phyloP scores from a whole-genome alignment of 2,329 filamentous ascomycete species.

The Penicillium glabrum region DNA sequence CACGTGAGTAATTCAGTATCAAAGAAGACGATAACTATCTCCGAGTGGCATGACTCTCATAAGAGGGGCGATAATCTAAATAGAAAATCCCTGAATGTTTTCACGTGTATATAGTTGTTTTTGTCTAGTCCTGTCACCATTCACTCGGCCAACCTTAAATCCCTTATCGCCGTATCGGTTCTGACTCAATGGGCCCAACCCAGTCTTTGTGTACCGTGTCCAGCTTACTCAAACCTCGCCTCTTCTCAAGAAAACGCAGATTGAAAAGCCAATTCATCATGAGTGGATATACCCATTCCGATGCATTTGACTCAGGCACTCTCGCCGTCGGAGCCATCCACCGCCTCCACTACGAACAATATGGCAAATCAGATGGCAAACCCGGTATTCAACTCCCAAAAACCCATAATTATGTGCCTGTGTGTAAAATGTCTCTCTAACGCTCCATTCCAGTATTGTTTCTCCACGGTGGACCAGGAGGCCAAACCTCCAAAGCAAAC shows the following conservation, averaged over 20 bases:
- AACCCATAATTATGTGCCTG: neutral
- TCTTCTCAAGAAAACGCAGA: neutral
- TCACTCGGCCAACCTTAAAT: neutral
- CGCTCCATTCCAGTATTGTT: constrained; percentile 33
- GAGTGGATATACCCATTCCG: constrained; percentile 31
- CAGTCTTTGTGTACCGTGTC: neutral
- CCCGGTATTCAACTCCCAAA: constrained; percentile 28
- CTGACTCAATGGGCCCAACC: neutral
- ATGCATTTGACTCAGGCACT: constrained; percentile 34
- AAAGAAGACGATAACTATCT: too few species aligned
- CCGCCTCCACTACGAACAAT: constrained; percentile 40
- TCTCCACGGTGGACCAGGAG: constrained; percentile 49
- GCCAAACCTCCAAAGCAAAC: constrained; percentile 34
- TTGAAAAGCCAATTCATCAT: neutral
- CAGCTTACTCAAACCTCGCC: neutral
- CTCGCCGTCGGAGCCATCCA: constrained; percentile 36
- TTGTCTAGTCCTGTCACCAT: too few species aligned
- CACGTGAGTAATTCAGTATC: too few species aligned
- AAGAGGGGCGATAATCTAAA: too few species aligned
- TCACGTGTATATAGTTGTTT: too few species aligned
- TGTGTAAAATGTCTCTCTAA: neutral
- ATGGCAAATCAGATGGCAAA: constrained; percentile 39
- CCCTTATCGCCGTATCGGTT: neutral
- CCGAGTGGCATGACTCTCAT: too few species aligned
- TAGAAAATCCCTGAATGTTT: too few species aligned